Conservation (phyloP, 495 filamentous ascomycete genomes). For the Trichoderma virens region DNA sequence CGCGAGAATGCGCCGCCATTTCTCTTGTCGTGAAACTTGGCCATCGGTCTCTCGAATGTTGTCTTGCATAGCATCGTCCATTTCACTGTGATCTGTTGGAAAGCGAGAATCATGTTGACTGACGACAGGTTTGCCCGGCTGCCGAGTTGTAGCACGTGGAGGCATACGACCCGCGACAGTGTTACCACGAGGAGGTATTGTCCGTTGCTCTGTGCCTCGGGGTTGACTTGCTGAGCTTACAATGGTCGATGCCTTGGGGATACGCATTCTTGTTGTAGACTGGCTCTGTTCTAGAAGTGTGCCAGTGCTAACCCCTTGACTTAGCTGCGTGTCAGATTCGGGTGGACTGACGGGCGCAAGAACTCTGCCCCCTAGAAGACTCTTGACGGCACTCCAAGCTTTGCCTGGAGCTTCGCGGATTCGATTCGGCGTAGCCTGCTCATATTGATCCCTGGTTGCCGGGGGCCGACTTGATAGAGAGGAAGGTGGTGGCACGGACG, state of each 20-base stretch:
- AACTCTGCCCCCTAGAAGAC: neutral
- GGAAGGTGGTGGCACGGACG: neutral
- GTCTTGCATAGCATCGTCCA: conserved; percentile 10
- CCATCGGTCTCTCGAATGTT: neutral
- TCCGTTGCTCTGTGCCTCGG: neutral
- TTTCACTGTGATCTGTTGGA: neutral
- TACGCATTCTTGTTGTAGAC: neutral
- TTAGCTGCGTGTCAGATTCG: neutral
- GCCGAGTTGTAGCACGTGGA: neutral
- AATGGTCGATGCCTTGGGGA: neutral
- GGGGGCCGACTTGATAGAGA: neutral
- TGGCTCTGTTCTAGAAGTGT: neutral
- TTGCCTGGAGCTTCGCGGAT: neutral
- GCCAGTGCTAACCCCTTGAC: neutral
- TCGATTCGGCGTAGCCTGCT: neutral
- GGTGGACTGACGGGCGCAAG: neutral
- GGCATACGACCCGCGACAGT: neutral
- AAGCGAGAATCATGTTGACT: neutral
- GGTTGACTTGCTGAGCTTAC: neutral
- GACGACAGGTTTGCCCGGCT: neutral
- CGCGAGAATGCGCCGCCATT: neutral
- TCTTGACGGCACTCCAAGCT: neutral
- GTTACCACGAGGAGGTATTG: neutral
- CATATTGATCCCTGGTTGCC: neutral
- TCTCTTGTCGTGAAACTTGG: neutral